Conservation (phyloP, 306 rosid genomes). For the Lupinus albus region DNA sequence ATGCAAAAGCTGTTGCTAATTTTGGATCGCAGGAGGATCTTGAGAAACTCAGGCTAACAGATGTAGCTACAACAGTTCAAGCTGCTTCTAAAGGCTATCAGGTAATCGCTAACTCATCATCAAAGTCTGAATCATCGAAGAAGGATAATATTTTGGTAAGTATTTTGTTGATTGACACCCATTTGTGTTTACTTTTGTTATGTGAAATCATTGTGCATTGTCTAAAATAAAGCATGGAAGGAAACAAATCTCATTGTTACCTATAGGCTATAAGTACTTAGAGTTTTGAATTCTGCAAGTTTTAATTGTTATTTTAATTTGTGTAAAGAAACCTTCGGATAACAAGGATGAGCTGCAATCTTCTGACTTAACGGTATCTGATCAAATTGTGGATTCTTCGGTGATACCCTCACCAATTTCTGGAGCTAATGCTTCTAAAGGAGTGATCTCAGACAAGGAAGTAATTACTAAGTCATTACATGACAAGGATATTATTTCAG, state of each 20-base stretch:
- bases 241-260: neutral
- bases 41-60: conserved; percentile 46
- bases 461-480: conserved; percentile 39
- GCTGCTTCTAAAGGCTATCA: conserved; percentile 79
- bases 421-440: conserved; percentile 44
- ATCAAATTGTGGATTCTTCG: conserved; percentile 49
- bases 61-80: conserved; percentile 67
- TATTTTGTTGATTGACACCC: conserved; percentile 22
- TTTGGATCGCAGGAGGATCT: conserved; percentile 46
- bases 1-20: conserved; percentile 34
- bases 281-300: conserved; percentile 8
- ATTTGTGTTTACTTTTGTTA: conserved; percentile 25
- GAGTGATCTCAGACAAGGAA: conserved; percentile 48
- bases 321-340: conserved; percentile 51
- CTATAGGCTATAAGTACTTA: conserved; percentile 7
- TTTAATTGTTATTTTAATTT: conserved; percentile 39
- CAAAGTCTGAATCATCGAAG: conserved; percentile 65
- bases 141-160: conserved; percentile 45
- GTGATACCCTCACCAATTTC: conserved; percentile 50
- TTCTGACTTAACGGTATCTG: conserved; percentile 49
- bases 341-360: conserved; percentile 50
- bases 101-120: no score
- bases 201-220: neutral
- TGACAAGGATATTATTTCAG: conserved; percentile 38
- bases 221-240: neutral